Base-by-base conservation (phyloP, 2,329 filamentous ascomycete species). In the Sporothrix protearum region DNA sequence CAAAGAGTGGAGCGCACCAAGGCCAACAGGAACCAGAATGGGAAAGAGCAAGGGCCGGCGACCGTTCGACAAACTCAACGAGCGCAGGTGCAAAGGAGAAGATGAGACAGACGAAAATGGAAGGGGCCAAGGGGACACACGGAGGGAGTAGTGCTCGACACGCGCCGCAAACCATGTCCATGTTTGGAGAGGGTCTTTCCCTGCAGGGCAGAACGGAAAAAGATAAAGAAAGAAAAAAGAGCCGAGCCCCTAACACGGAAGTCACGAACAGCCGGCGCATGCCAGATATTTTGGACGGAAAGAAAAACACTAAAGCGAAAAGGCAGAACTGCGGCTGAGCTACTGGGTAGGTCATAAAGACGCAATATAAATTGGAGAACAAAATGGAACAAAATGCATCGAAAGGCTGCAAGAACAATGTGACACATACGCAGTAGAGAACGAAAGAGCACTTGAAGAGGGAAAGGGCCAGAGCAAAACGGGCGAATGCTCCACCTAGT, bases 1-100 rank as follows among this genome's bases (percentile, higher is more conserved):
- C 64, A 53, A 64, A 33, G 28, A 51, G 64, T 67, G 64, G 64
- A 67, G 64, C 25, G 25, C 36, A 28, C 30, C 42, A 19, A 30
- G 42, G 45, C 19, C 64, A 33, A 25, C 7, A 51, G 19, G 28
- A 8, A 14, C 19, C 45, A 33, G 45, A 47, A 51, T 4, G 16
- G 63, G 63, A 14, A 67, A 67, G 45, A 53, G 22, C 4, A 49
- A 28, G 19, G 8, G 39, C 39, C 16, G 39, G 14, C 63, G 42
- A 28, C n/a, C 49, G 14, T 49, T 49, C 39, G 25, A 33, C 22
- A 14, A 59, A 33, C 55, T 14, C 14, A 7, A 19, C 55, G 25
- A 66, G 22, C 22, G 61, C 22, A 33, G 63, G 63, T 30, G 28
- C 42, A 42, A 49, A 5, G 14, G 57, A 53, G 42, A 25, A 61